Evolutionary conservation across 805 yeast genomes (phyloP), one percentile per base, ranked within the genome.

Genomic region (Lipomyces chichibuensis): DNA sequence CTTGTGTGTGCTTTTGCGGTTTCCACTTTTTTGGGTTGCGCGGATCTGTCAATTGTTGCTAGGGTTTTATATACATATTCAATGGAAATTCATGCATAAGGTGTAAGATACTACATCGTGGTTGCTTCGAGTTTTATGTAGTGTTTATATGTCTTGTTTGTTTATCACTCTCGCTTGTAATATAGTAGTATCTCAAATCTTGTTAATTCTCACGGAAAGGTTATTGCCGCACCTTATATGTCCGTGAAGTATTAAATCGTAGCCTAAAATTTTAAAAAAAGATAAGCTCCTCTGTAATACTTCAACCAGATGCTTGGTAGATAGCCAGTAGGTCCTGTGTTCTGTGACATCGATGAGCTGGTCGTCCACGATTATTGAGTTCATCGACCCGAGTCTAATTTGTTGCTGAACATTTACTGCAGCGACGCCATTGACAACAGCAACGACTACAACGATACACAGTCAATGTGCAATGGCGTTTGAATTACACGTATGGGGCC

Each of bases 401-500:
- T 35, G 43, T 37, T 5, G 17, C 43, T 37, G 17, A 37, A 37
- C 43, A 9, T 35, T 9, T 35, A 11, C 39, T 13, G n/a, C 6
- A 37, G 1, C 49, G 2, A 43, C 25, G n/a, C n/a, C n/a, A n/a
- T n/a, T n/a, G n/a, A n/a, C n/a, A n/a, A n/a, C n/a, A 37, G n/a
- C 6, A 37, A 4, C 49, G 2, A 43, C 25, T n/a, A 17, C 49
- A n/a, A 43, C 49, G 0, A 43, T 7, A 17, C 49, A 17, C 25
- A 9, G 20, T 43, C 23, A 6, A 17, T 43, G 23, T 25, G 59
- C 29, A 23, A 66, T 64, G 67, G 3, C 63, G 2, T 43, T 46
- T 32, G 64, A 72, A 52, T 59, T 72, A 6, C 72, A 67, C 54
- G 63, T 72, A 32, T 72, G 74, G 74, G 74, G 74, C 14, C 49